Conservation (phyloP, 2,329 filamentous ascomycete species). For the Curvularia verruculosa region DNA sequence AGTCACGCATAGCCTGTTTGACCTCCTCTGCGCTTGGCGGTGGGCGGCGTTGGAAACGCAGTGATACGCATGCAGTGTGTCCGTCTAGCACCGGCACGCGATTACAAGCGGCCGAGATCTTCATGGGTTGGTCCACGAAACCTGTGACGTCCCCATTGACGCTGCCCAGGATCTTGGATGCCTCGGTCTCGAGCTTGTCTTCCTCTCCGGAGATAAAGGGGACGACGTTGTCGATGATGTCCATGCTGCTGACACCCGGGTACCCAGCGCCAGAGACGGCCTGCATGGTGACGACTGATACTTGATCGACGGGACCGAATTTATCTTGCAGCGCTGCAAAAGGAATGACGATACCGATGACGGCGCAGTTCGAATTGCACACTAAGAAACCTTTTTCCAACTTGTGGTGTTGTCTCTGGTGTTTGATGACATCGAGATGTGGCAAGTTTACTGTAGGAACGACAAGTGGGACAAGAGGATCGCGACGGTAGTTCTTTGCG, state of each 20-base stretch:
- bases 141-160: conserved; percentile 74
- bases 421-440: conserved; percentile 86
- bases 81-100: conserved; percentile 94
- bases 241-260: conserved; percentile 88
- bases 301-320: conserved; percentile 77
- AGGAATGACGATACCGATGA: conserved; percentile 94
- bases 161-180: conserved; percentile 87
- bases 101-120: conserved; percentile 87
- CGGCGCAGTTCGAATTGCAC: conserved; percentile 98
- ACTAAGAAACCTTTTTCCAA: conserved; percentile 89
- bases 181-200: conserved; percentile 94
- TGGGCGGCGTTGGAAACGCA: conserved; percentile 78
- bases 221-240: conserved; percentile 94
- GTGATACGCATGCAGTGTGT: conserved; percentile 91
- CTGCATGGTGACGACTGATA: conserved; percentile 93
- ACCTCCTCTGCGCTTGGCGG: conserved; percentile 77
- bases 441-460: conserved; percentile 93
- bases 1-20: conserved; percentile 77
- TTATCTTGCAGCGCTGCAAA: conserved; percentile 86
- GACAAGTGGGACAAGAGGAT: conserved; percentile 88
- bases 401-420: conserved; percentile 76
- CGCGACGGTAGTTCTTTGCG: conserved; percentile 93
- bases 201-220: conserved; percentile 94
- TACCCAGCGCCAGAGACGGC: conserved; percentile 93
- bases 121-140: conserved; percentile 78